These are phyloP conservation scores for Mycena sanguinolenta DNA, from an alignment of 768 basidiomycete genomes.

Conservation along the genomic window DNA sequence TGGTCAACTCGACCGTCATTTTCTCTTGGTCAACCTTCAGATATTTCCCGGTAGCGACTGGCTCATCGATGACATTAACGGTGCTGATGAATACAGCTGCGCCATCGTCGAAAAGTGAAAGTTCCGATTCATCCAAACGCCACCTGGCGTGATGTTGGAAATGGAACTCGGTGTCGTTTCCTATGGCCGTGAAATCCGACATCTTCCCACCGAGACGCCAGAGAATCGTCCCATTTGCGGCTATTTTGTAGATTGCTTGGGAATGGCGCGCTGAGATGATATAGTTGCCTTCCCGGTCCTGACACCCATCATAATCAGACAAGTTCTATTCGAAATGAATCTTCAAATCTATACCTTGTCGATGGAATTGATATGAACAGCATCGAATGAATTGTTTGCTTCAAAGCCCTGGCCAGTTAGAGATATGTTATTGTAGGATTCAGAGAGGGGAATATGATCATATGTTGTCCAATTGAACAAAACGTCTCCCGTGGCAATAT, in stretches of 20 bases:
- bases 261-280: conserved; percentile 37
- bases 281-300: conserved; percentile 36
- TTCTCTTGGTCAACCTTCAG: conserved; percentile 20
- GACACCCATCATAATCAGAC: not conserved
- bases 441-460: conserved; percentile 23
- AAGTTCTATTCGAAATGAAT: not conserved
- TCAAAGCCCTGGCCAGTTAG: not conserved
- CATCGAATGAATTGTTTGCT: conserved; percentile 9
- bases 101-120: conserved; percentile 32
- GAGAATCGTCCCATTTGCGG: conserved; percentile 34
- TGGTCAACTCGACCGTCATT: conserved; percentile 26
- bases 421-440: conserved; percentile 28
- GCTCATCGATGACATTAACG: conserved; percentile 16
- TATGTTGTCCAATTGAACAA: conserved; percentile 31
- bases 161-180: conserved; percentile 29
- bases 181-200: conserved; percentile 29
- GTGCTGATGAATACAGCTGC: conserved; percentile 6
- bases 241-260: conserved; percentile 35
- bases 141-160: conserved; percentile 41
- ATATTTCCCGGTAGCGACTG: conserved; percentile 25
- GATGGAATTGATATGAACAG: conserved; percentile 31
- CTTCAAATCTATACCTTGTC: conserved; percentile 14
- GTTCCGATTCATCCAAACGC: conserved; percentile 20
- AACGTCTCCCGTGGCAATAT: conserved; percentile 21
- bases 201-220: conserved; percentile 39